Evolutionary conservation across 2,329 filamentous ascomycete species (phyloP), one percentile per base, ranked within the genome.

Genomic region (Hypoxylon sp.): DNA sequence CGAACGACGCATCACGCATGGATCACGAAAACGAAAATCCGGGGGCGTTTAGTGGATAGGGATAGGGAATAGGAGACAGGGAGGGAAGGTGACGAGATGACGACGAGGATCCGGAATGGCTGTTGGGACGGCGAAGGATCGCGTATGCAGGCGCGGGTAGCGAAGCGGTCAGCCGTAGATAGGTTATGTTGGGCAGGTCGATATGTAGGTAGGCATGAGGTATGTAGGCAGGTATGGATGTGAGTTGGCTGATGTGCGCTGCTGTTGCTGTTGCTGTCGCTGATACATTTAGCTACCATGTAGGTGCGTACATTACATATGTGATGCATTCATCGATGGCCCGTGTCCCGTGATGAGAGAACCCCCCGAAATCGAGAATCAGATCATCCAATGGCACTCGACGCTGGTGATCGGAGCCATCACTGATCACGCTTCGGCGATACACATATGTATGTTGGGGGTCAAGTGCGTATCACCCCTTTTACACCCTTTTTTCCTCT

Each of bases 391-490:
- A 57, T 44, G 21, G 48, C 29, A 29, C 7, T 56, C 39, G 44
- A 37, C 24, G 50, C 17, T 35, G 50, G 11, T 27, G 54, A 13
- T 39, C 35, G 50, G 62, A 37, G 46, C 35, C 44, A 60, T 56
- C 44, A 51, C 7, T 17, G 42, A 27, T 39, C 31, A 47, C 44
- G 56, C 35, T 27, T 32, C 50, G n/a, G 56, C 37, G 29, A 57
- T 55, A 56, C 29, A 51, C 27, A 37, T 53, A 67, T 62, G 54
- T 48, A 48, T 19, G 58, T 59, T 56, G 54, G 62, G 58, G 67
- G 56, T 61, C 57, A 57, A 53, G 54, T 44, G 52, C 21, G 15
- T 17, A 27, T 48, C 24, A 59, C 59, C 21, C 46, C 32, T 15
- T 17, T 58, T 44, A 31, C 29, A 24, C 37, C 17, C 42, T 44